Evolutionary conservation across 352 stramenopile species (phyloP), one percentile per base, ranked within the genome.

Genomic region (Phytophthora tubulina): DNA sequence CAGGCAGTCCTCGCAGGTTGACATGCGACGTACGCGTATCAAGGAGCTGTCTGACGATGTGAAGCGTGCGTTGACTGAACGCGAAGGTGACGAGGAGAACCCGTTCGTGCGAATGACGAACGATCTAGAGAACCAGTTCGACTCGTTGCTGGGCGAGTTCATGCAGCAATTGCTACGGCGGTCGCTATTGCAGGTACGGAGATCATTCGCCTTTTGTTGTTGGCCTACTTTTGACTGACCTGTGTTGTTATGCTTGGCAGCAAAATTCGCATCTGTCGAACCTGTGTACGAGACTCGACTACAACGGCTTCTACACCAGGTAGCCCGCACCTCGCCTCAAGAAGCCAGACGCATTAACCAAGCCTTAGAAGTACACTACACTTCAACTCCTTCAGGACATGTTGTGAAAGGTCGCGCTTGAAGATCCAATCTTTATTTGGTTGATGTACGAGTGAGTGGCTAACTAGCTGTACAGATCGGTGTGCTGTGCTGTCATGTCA

Each of bases 161-260:
- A 96, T 98, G 90, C 84, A 93, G 63, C 83, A 97, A 76, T 68
- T 98, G 49, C 66, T 95, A 35, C 84, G 81, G n/a, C 82, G 89
- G 9, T 97, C 90, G 13, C 77, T 90, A 17, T 61, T 96, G 13
- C 87, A 97, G 87, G 90, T 97, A 72, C 21, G 58, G n/a, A 53
- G 3, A 15, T 9, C 15, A 11, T 55, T 27, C 6, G 5, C 31
- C 17, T 56, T 17, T 13, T 55, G 45, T 30, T 60, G 6, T n/a
- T 46, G 8, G 8, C 31, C 8, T 17, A 51, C 33, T 60, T 52
- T 21, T 64, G 44, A 31, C 21, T 57, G 30, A 58, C 8, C 14
- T 21, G 13, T 64, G n/a, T 57, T 51, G 33, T 70, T 64, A 6
- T 32, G 33, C 11, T 54, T 67, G 14, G 17, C 48, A 90, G 82